Conservation (phyloP, 345 rosid species). For the Hibiscus mutabilis region DNA sequence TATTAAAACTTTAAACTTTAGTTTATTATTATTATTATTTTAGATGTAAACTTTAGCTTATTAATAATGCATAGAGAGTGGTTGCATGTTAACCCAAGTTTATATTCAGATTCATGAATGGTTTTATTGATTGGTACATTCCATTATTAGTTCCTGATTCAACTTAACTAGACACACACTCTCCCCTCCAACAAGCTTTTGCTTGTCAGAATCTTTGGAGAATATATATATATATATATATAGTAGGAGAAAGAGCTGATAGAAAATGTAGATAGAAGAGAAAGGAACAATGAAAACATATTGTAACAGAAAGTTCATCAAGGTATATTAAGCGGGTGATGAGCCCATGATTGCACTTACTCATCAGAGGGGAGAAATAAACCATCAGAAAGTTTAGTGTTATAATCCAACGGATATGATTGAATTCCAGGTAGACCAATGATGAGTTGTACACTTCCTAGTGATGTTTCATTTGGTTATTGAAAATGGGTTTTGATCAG, state of each 20-base stretch:
- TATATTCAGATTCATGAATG: neutral
- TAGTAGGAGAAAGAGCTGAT: neutral
- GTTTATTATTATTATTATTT: too few relatives aligned
- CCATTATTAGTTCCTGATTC: constrained; percentile 17
- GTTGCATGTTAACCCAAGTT: too few relatives aligned
- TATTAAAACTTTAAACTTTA: too few relatives aligned
- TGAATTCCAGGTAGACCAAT: neutral
- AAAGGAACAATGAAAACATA: neutral
- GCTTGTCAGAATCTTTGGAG: constrained; percentile 19
- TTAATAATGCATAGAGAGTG: too few relatives aligned
- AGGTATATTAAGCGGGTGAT: too few relatives aligned
- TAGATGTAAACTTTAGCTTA: too few relatives aligned
- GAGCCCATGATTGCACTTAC: constrained; percentile 20
- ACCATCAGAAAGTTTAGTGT: constrained; percentile 1
- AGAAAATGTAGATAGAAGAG: neutral
- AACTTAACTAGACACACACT: neutral
- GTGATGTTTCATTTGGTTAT: too few relatives aligned
- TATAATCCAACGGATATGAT: constrained; percentile 2
- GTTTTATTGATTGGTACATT: neutral
- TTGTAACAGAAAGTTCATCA: constrained; percentile 1
- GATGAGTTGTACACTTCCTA: neutral
- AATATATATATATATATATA: constrained; percentile 3
- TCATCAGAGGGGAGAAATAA: neutral
- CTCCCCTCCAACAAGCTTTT: neutral
- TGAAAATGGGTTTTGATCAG: neutral